Conservation (phyloP, 2,329 filamentous ascomycete genomes). For the Hortaea sp. region DNA sequence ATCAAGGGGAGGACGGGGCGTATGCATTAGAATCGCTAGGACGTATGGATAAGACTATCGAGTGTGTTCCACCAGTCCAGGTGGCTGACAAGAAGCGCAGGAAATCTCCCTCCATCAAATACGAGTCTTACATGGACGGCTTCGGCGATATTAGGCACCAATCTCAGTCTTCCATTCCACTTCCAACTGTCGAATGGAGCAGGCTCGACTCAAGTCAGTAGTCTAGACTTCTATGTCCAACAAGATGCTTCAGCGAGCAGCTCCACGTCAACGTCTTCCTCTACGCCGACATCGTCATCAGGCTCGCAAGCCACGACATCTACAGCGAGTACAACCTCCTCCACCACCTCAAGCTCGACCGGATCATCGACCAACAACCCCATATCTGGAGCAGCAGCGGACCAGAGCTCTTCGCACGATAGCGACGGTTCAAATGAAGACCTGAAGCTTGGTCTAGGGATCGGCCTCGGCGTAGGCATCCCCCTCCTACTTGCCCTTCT, state of each 20-base stretch:
- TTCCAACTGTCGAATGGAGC: conserved; percentile 4
- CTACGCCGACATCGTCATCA: background rate
- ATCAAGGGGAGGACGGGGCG: conserved; percentile 6
- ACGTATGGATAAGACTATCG: conserved; percentile 3
- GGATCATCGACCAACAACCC: background rate
- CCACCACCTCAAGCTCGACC: background rate
- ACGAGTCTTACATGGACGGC: conserved; percentile 4
- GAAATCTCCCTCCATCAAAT: background rate
- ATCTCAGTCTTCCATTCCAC: background rate
- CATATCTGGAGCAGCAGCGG: background rate
- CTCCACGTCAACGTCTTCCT: background rate
- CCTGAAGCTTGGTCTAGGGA: conserved; percentile 2
- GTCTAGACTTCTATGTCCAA: conserved; percentile 1
- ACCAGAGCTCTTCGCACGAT: background rate
- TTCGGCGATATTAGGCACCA: background rate
- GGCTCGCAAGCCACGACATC: background rate
- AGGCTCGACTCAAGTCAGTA: conserved; percentile 1
- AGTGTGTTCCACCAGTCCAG: no score
- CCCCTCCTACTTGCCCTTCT: conserved; percentile 3
- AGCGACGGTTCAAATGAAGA: background rate
- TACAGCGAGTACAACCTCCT: background rate
- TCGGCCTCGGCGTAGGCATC: conserved; percentile 9
- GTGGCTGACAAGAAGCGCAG: background rate
- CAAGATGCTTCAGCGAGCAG: background rate
- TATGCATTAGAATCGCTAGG: conserved; percentile 1